Conservation (phyloP, 805 yeast species). For the Candida vartiovaarae region DNA sequence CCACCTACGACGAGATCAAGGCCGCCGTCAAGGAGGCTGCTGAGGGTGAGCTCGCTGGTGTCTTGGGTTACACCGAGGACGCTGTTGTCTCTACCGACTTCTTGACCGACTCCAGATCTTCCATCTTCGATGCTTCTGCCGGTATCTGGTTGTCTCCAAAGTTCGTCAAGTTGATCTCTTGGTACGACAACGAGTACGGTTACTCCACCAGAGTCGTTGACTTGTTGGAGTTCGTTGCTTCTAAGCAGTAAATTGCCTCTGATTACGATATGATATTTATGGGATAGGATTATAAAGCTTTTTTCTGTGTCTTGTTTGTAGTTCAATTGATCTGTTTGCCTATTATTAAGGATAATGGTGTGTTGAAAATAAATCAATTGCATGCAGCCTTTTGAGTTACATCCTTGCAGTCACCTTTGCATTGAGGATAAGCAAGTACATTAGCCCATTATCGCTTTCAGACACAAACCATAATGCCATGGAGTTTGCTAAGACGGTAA, state of each 20-base stretch:
- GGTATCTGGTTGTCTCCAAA: constrained; percentile 66
- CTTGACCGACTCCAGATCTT: constrained; percentile 54
- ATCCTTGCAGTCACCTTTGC: too few relatives aligned
- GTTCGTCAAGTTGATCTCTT: constrained; percentile 62
- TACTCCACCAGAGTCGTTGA: constrained; percentile 74
- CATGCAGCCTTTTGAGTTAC: too few relatives aligned
- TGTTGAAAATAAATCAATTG: too few relatives aligned
- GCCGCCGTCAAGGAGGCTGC: constrained; percentile 51
- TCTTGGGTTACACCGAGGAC: constrained; percentile 64
- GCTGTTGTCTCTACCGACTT: constrained; percentile 66
- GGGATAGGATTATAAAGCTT: too few relatives aligned
- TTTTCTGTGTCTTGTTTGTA: too few relatives aligned
- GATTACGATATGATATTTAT: too few relatives aligned
- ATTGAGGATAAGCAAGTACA: too few relatives aligned
- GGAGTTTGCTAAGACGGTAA: too few relatives aligned
- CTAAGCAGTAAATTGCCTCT: background rate
- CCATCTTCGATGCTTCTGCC: constrained; percentile 62
- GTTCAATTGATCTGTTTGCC: too few relatives aligned
- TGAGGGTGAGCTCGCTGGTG: constrained; percentile 54
- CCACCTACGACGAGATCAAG: constrained; percentile 61
- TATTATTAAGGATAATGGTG: too few relatives aligned
- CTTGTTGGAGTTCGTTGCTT: constrained; percentile 56
- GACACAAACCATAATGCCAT: too few relatives aligned
- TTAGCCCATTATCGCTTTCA: too few relatives aligned
- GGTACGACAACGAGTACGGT: constrained; percentile 75